Percentiles rank a stretch among this genome's conserved stretches.
These are phyloP conservation scores for Biscogniauxia sp. DNA, from an alignment of 2,329 filamentous ascomycete genomes.

Conservation along the genomic window DNA sequence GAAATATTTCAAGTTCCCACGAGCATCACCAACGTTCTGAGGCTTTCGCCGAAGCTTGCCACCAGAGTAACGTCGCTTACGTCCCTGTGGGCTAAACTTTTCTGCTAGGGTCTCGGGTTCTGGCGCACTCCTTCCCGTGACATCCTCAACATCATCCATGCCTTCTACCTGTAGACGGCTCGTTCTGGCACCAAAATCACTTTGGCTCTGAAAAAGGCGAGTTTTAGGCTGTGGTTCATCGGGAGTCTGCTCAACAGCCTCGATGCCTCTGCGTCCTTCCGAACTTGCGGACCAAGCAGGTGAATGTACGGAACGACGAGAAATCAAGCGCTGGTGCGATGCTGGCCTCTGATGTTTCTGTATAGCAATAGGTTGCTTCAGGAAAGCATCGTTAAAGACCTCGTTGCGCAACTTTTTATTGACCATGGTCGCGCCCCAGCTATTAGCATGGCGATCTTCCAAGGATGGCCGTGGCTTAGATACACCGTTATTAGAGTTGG, in stretches of 20 bases:
- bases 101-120: constrained; percentile 55
- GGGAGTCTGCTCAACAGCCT: constrained; percentile 3
- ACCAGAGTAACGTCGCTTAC: constrained; percentile 78
- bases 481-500: constrained; percentile 10
- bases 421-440: constrained; percentile 89
- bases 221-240: constrained; percentile 21
- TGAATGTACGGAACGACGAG: constrained; percentile 47
- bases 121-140: constrained; percentile 63
- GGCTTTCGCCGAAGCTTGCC: constrained; percentile 76
- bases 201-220: constrained; percentile 31
- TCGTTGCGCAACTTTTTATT: constrained; percentile 86
- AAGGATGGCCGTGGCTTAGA: constrained; percentile 39
- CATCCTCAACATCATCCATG: constrained; percentile 46
- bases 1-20: constrained; percentile 83
- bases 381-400: constrained; percentile 88
- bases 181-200: constrained; percentile 32
- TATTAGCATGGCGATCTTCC: constrained; percentile 58
- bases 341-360: constrained; percentile 70
- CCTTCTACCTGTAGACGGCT: constrained; percentile 35
- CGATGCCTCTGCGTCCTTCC: constrained; percentile 29
- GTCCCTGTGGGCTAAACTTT: constrained; percentile 42
- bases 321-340: constrained; percentile 61
- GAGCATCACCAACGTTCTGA: constrained; percentile 65
- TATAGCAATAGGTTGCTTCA: constrained; percentile 77
- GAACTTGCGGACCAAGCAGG: constrained; percentile 45